Base-by-base conservation (phyloP, 73 alveolate genomes). In the Uronychia binucleata region DNA sequence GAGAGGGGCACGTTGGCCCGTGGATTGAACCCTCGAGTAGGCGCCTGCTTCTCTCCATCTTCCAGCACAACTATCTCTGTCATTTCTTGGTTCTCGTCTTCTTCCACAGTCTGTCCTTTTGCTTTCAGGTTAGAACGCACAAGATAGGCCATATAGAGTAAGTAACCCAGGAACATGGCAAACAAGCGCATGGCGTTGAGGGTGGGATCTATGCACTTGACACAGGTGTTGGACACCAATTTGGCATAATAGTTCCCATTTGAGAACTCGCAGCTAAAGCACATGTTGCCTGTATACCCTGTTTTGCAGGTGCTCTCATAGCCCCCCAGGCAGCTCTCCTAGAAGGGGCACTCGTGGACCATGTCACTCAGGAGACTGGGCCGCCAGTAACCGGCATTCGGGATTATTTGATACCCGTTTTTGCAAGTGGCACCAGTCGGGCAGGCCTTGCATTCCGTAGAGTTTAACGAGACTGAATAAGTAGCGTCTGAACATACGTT, bases 361-460 rank as follows among this genome's bases (percentile, higher is more conserved):
- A 77, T 11, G 28, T 26, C 60, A 1, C 67, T 77, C 28, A 25
- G 11, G 31, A 28, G 26, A 28, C 33, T 1, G 74, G 74, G 74
- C 30, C 83, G 26, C 83, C 83, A 77, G 60, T 28, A 77, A 26
- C 83, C 83, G n/a, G 13, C 30, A 26, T 31, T 28, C 28, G 30
- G 60, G 26, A 25, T 31, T n/a, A 77, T 77, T 77, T 77, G 57
- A 31, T 26, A 13, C 26, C 60, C 26, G 57, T 26, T 26, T 57
- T 14, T 14, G 26, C 74, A 57, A 28, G 26, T 28, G 60, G 91
- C 93, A 33, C 86, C 86, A n/a, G 28, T 0, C 0, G 93, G 93
- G 31, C 93, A 87, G 1, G 30, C 26, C 59, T 57, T 0, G 31
- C 93, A 87, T 11, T 28, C 78, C 5, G 75, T 11, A 26, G 58